A percentile compares a stretch with the other conserved stretches of the same genome.
Conservation (phyloP, 2,329 filamentous ascomycete genomes). For the Aspergillus aculeatus region DNA sequence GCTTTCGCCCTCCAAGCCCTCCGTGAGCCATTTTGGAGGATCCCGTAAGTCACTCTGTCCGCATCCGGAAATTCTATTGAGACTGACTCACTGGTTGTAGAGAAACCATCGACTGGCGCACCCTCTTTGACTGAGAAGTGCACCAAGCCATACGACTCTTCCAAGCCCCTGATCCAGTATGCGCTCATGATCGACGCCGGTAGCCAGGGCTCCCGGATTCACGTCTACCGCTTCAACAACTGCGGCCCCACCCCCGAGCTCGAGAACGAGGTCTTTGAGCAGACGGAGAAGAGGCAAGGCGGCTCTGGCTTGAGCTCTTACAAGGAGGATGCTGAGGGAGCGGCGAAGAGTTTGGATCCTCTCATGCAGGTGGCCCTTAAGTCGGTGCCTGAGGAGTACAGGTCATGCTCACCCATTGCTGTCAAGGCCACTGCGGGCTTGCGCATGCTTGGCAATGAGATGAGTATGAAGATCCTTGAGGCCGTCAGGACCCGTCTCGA, state of each 20-base stretch:
- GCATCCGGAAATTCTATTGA: background rate
- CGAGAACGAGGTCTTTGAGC: conserved; percentile 87
- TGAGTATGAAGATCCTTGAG: conserved; percentile 78
- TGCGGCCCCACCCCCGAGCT: conserved; percentile 93
- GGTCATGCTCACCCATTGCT: conserved; percentile 89
- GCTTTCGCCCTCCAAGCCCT: conserved; percentile 44
- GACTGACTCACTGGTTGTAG: conserved; percentile 17
- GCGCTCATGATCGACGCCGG: conserved; percentile 98
- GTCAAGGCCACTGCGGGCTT: conserved; percentile 97
- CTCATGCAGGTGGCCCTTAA: conserved; percentile 84
- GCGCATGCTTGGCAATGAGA: conserved; percentile 77
- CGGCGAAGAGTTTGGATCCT: conserved; percentile 83
- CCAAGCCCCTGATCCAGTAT: conserved; percentile 94
- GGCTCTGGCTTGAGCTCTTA: conserved; percentile 81
- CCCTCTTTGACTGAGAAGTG: conserved; percentile 69
- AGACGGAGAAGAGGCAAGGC: conserved; percentile 82
- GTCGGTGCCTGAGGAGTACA: conserved; percentile 81
- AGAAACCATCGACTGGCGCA: conserved; percentile 22
- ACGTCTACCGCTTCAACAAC: conserved; percentile 99
- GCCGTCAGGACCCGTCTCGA: conserved; percentile 83
- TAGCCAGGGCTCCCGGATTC: conserved; percentile 95
- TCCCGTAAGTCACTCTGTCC: conserved; percentile 22
- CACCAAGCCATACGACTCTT: conserved; percentile 76
- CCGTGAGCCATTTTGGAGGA: conserved; percentile 22
- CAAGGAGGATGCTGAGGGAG: conserved; percentile 78